Evolutionary conservation across 1,139 yeast species (phyloP).

Genomic region (Candida freyschussii): DNA sequence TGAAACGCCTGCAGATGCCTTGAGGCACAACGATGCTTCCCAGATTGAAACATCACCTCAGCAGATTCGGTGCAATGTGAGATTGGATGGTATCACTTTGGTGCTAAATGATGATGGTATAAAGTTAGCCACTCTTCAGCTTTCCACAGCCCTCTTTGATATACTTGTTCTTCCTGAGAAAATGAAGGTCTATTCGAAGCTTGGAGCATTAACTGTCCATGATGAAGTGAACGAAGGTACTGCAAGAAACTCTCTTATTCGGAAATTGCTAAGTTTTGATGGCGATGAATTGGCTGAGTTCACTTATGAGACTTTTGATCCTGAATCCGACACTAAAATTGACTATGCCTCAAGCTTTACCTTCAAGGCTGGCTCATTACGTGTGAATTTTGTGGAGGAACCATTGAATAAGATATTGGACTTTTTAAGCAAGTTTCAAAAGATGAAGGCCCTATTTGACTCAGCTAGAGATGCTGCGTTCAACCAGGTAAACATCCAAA

Average conservation of each 20-base stretch:
- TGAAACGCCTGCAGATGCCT: conserved; percentile 60
- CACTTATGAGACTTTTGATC: conserved; percentile 75
- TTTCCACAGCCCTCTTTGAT: conserved; percentile 68
- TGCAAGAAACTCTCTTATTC: conserved; percentile 51
- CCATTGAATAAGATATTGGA: conserved; percentile 65
- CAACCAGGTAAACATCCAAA: conserved; percentile 44
- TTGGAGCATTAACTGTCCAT: conserved; percentile 76
- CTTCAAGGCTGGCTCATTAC: conserved; percentile 71
- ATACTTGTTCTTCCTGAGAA: conserved; percentile 71
- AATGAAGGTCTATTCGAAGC: conserved; percentile 65
- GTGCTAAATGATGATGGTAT: conserved; percentile 81
- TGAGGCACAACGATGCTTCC: conserved; percentile 58
- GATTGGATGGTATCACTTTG: conserved; percentile 68
- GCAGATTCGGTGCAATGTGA: conserved; percentile 63
- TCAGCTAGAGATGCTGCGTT: conserved; percentile 83
- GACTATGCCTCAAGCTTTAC: conserved; percentile 57
- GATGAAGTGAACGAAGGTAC: conserved; percentile 73
- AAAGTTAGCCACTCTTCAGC: conserved; percentile 70
- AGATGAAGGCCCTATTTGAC: conserved; percentile 85
- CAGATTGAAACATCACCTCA: conserved; percentile 60
- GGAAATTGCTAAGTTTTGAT: conserved; percentile 72
- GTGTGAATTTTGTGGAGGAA: conserved; percentile 73
- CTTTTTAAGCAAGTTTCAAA: conserved; percentile 69
- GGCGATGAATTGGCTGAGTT: conserved; percentile 82
- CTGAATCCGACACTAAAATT: conserved; percentile 38